These are phyloP conservation scores for Zymoseptoria ardabiliae DNA, from an alignment of 2,329 filamentous ascomycete genomes.

Conservation along the genomic window DNA sequence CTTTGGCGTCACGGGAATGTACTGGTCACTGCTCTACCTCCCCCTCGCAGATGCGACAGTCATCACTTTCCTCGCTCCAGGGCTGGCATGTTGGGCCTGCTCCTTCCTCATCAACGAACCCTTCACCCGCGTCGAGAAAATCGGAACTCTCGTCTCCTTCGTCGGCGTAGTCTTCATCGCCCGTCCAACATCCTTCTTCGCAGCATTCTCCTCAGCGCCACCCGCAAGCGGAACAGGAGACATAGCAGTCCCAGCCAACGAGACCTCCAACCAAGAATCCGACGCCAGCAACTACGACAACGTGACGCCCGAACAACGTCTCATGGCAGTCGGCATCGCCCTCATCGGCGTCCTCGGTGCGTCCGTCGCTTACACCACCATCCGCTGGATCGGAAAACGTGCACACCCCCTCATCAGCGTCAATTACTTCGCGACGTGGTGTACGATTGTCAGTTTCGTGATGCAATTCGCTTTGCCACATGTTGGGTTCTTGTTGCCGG, in stretches of 20 bases:
- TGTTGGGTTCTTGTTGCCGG: slow-evolving; percentile 51
- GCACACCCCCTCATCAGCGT: slow-evolving; percentile 78
- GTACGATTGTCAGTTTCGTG: slow-evolving; percentile 57
- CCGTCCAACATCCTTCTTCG: slow-evolving; percentile 55
- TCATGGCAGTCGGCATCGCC: slow-evolving; percentile 63
- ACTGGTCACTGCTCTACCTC: slow-evolving; percentile 67
- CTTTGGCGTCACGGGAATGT: slow-evolving; percentile 73
- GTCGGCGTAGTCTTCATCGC: slow-evolving; percentile 78
- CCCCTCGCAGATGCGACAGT: slow-evolving; percentile 83
- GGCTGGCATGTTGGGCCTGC: slow-evolving; percentile 71
- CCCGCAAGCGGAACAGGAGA: slow-evolving; percentile 30
- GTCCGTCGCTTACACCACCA: slow-evolving; percentile 64
- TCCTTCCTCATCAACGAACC: slow-evolving; percentile 68
- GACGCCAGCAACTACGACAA: slow-evolving; percentile 34
- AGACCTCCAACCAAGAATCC: slow-evolving; percentile 19
- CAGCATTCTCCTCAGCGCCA: slow-evolving; percentile 25
- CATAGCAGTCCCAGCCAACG: slow-evolving; percentile 22
- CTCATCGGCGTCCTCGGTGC: slow-evolving; percentile 72
- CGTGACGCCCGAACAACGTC: slow-evolving; percentile 56
- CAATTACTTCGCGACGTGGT: slow-evolving; percentile 71
- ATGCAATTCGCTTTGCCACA: slow-evolving; percentile 52
- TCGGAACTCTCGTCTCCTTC: slow-evolving; percentile 68
- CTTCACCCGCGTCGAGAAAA: slow-evolving; percentile 68
- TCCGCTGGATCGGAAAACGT: slow-evolving; percentile 71
- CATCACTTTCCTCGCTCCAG: slow-evolving; percentile 77